A percentile compares a stretch with the other conserved stretches of the same genome.
phyloP scores from a whole-genome alignment of 176 grass and related monocot genomes.

The Pharus latifolius region DNA sequence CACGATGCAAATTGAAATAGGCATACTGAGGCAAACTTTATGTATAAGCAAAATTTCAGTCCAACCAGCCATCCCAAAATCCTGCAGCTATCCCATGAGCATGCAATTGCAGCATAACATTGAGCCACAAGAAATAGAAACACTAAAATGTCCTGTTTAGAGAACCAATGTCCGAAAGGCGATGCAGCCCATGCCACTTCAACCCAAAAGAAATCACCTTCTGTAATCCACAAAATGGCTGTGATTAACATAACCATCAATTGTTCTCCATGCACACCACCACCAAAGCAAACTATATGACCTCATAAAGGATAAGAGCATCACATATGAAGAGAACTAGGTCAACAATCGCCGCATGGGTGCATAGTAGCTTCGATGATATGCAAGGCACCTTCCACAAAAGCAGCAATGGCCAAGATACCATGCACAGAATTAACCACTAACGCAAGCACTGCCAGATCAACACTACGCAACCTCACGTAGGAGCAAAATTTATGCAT shows the following conservation, averaged over 20 bases:
- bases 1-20: not conserved
- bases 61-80: not conserved
- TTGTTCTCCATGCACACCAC: not conserved
- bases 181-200: not conserved
- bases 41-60: not conserved
- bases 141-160: not conserved
- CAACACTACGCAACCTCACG: not conserved
- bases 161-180: not conserved
- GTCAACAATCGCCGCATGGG: not conserved
- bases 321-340: not conserved
- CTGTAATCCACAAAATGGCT: not conserved
- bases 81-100: not conserved
- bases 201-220: not conserved
- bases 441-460: no score
- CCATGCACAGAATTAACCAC: no score
- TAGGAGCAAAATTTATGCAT: not conserved
- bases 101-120: not conserved
- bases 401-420: no score
- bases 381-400: no score
- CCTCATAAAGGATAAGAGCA: not conserved
- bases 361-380: not conserved
- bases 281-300: not conserved
- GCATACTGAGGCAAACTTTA: not conserved
- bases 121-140: not conserved
- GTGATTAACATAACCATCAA: not conserved